Conservation (phyloP, 345 rosid genomes). For the Pistacia vera region DNA sequence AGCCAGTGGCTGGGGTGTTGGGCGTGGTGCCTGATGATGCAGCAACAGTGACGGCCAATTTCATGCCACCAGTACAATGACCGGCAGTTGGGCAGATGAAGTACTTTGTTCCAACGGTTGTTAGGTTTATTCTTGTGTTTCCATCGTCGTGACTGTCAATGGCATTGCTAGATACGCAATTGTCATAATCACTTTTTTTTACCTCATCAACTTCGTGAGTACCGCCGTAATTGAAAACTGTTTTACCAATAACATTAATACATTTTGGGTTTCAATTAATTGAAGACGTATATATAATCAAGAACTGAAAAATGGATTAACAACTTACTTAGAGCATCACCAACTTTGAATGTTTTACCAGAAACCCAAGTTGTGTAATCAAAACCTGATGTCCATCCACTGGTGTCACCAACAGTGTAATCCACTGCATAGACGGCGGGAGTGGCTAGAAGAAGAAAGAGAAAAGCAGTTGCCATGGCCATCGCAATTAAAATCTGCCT, state of each 20-base stretch:
- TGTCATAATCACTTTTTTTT: constrained; percentile 28
- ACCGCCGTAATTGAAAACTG: constrained; percentile 46
- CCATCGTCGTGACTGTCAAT: constrained; percentile 31
- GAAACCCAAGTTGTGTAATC: constrained; percentile 38
- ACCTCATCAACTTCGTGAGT: constrained; percentile 42
- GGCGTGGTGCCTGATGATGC: constrained; percentile 18
- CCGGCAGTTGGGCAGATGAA: constrained; percentile 52
- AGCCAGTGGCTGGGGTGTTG: constrained; percentile 17
- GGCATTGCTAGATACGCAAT: constrained; percentile 36
- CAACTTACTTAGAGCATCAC: constrained; percentile 46
- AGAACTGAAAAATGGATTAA: not conserved
- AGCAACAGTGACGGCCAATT: constrained; percentile 38
- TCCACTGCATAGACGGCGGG: constrained; percentile 38
- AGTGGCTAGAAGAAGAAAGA: constrained; percentile 30
- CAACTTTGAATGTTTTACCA: constrained; percentile 43
- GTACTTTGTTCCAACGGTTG: constrained; percentile 31
- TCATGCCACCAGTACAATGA: constrained; percentile 58
- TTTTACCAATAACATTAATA: not conserved
- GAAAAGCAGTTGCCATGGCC: constrained; percentile 32
- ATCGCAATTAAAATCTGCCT: not conserved
- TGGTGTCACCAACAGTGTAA: constrained; percentile 39
- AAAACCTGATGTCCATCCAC: constrained; percentile 37
- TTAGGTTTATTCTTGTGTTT: constrained; percentile 27
- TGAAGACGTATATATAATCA: not conserved
- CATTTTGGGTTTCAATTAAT: too few species aligned